A percentile compares a stretch with the other conserved stretches of the same genome.
phyloP scores from a whole-genome alignment of 2,329 filamentous ascomycete genomes.

The Cercospora sp. region DNA sequence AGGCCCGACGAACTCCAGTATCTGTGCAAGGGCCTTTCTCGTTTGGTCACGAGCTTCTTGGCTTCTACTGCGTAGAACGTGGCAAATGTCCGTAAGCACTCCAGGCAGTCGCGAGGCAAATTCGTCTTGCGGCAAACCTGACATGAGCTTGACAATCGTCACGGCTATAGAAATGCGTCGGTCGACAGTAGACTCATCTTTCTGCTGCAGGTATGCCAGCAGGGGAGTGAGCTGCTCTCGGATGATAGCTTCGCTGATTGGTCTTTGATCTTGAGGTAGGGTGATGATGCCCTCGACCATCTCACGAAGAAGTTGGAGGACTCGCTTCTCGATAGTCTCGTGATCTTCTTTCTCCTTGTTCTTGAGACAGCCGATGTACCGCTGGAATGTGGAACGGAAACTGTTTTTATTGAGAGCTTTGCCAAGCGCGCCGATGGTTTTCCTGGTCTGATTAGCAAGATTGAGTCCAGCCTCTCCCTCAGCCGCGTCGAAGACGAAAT shows the following conservation, averaged over 20 bases:
- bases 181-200: constrained; percentile 92
- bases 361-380: constrained; percentile 79
- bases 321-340: constrained; percentile 68
- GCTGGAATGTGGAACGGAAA: constrained; percentile 78
- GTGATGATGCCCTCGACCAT: constrained; percentile 73
- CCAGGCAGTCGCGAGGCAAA: constrained; percentile 75
- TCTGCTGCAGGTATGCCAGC: constrained; percentile 84
- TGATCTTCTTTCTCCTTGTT: constrained; percentile 65
- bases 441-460: constrained; percentile 81
- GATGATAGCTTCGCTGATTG: constrained; percentile 51
- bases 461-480: constrained; percentile 79
- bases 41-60: constrained; percentile 90
- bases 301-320: constrained; percentile 77
- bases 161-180: constrained; percentile 87
- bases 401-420: constrained; percentile 85
- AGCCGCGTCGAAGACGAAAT: constrained; percentile 83
- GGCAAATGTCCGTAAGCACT: constrained; percentile 86
- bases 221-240: constrained; percentile 76
- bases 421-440: constrained; percentile 72
- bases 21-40: constrained; percentile 81
- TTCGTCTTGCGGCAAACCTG: constrained; percentile 71
- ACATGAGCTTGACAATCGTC: constrained; percentile 83
- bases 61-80: constrained; percentile 85
- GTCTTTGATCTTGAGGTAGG: constrained; percentile 15
- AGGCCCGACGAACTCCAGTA: constrained; percentile 76